Evolutionary conservation across 352 stramenopile genomes (phyloP).

Genomic region (Peronospora destructor): DNA sequence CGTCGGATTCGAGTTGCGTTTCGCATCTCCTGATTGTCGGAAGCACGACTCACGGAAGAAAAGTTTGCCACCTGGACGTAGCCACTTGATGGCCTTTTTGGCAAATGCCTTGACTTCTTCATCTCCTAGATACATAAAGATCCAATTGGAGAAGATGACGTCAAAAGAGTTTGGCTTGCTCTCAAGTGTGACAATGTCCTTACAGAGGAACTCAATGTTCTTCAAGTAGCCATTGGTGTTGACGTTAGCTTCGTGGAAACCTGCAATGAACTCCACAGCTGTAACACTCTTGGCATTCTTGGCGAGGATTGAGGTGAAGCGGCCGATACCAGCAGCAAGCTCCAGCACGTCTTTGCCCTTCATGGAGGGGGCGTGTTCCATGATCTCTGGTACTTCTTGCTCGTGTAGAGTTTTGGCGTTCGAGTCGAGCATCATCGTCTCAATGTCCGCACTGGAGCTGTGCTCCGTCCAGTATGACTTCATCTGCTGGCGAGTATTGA

Average conservation of each 20-base stretch:
- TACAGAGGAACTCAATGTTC: slow-evolving; percentile 60
- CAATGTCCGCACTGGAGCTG: slow-evolving; percentile 46
- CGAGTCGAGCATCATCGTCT: slow-evolving; percentile 84
- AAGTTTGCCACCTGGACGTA: slow-evolving; percentile 51
- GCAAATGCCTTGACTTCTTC: slow-evolving; percentile 50
- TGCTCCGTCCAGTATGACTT: slow-evolving; percentile 80
- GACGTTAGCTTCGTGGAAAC: slow-evolving; percentile 64
- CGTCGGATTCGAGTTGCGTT: slow-evolving; percentile 55
- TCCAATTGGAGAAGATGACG: slow-evolving; percentile 70
- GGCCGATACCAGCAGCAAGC: slow-evolving; percentile 55
- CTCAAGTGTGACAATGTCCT: slow-evolving; percentile 63
- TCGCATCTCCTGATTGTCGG: slow-evolving; percentile 51
- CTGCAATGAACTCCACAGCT: slow-evolving; percentile 73
- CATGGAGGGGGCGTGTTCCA: slow-evolving; percentile 58
- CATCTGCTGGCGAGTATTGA: slow-evolving; percentile 55
- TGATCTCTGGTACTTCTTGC: slow-evolving; percentile 70
- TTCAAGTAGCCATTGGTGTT: slow-evolving; percentile 39
- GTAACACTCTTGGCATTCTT: slow-evolving; percentile 44
- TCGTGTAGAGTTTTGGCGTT: slow-evolving; percentile 71
- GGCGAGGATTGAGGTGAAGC: slow-evolving; percentile 54
- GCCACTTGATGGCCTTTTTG: slow-evolving; percentile 54
- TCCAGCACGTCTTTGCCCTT: slow-evolving; percentile 59
- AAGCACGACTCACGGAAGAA: slow-evolving; percentile 74
- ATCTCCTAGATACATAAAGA: slow-evolving; percentile 70
- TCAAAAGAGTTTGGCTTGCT: slow-evolving; percentile 49